A percentile compares a stretch with the other conserved stretches of the same genome.
These are phyloP conservation scores for Talaromyces marneffei DNA, from an alignment of 2,329 filamentous ascomycete species.

Conservation along the genomic window DNA sequence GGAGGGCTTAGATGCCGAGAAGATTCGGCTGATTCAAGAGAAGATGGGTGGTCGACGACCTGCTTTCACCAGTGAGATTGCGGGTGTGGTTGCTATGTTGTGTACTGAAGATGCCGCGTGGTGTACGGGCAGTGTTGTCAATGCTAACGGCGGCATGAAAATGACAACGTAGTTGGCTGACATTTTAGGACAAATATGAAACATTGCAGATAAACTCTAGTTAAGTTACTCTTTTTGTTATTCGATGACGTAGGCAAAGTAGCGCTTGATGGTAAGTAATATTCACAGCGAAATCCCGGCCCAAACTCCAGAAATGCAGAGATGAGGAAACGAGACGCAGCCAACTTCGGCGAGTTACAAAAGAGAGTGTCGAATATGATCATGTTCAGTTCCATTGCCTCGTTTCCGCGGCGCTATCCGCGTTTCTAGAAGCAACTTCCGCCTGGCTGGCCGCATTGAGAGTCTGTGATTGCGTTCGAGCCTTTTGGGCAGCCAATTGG, in stretches of 20 bases:
- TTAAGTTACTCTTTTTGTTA: background rate
- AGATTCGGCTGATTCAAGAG: slow-evolving; percentile 56
- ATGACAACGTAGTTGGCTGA: slow-evolving; percentile 39
- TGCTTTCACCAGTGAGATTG: slow-evolving; percentile 65
- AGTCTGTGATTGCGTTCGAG: slow-evolving; percentile 62
- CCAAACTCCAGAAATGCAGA: background rate
- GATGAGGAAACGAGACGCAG: background rate
- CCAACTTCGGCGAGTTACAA: background rate
- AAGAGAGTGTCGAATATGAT: no score
- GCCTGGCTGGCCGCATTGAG: slow-evolving; percentile 63
- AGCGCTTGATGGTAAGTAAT: background rate
- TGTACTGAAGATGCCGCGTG: slow-evolving; percentile 66
- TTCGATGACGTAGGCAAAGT: background rate
- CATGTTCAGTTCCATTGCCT: slow-evolving; percentile 57
- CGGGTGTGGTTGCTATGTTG: slow-evolving; percentile 70
- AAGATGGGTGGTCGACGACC: slow-evolving; percentile 53
- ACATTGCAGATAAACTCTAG: background rate
- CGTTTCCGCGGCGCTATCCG: slow-evolving; percentile 56
- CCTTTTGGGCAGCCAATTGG: slow-evolving; percentile 70
- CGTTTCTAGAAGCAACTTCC: slow-evolving; percentile 60
- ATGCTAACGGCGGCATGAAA: slow-evolving; percentile 72
- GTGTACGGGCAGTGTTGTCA: slow-evolving; percentile 74
- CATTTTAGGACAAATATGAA: background rate
- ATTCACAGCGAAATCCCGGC: background rate
- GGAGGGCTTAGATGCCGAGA: slow-evolving; percentile 55